Evolutionary conservation across 2,329 filamentous ascomycete genomes (phyloP).

Genomic region (Arthrobotrys megalospora): DNA sequence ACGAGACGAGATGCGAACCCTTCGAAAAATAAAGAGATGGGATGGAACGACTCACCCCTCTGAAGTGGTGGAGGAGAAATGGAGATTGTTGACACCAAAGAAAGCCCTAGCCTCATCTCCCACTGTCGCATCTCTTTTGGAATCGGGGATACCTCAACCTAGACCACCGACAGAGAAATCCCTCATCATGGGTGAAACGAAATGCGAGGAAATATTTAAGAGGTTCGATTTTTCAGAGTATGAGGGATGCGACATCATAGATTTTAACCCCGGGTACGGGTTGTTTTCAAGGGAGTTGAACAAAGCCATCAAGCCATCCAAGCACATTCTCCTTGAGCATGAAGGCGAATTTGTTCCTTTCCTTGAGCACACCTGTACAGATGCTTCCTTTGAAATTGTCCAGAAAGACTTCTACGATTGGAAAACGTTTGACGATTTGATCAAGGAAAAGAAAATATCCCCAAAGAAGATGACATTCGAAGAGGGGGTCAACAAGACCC

Average conservation of each 20-base stretch:
- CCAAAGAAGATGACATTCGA: constrained; percentile 71
- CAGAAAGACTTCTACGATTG: constrained; percentile 75
- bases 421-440: constrained; percentile 73
- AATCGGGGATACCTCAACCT: constrained; percentile 22
- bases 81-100: constrained; percentile 8
- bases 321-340: constrained; percentile 86
- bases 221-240: constrained; percentile 81
- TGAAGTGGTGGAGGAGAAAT: background rate
- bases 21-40: background rate
- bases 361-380: constrained; percentile 73
- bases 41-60: background rate
- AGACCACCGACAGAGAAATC: constrained; percentile 25
- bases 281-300: constrained; percentile 85
- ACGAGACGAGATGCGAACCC: background rate
- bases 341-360: constrained; percentile 75
- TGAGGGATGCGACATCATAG: constrained; percentile 85
- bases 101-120: constrained; percentile 23
- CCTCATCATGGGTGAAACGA: constrained; percentile 61
- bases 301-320: constrained; percentile 80
- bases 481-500: constrained; percentile 76
- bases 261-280: constrained; percentile 85
- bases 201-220: constrained; percentile 76
- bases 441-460: constrained; percentile 72
- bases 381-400: constrained; percentile 71
- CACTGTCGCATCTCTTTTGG: constrained; percentile 14